phyloP scores from a whole-genome alignment of 371 early-diverging fungal species.

The Blyttiomyces sp. region DNA sequence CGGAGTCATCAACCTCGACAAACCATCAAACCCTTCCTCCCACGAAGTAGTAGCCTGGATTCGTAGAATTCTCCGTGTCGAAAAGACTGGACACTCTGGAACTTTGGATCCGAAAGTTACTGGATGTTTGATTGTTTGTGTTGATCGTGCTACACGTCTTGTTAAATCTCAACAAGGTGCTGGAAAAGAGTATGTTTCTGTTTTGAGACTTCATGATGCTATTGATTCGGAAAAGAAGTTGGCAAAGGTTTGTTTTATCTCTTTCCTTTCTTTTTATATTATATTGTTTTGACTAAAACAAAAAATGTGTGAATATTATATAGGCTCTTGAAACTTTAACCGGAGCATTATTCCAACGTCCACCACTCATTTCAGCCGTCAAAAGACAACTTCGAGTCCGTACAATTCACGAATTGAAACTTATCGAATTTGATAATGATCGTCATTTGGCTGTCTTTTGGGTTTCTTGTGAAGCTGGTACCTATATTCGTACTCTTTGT shows the following conservation, averaged over 20 bases:
- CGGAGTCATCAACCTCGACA: slow-evolving; percentile 98
- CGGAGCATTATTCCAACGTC: slow-evolving; percentile 99
- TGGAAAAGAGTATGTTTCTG: slow-evolving; percentile 98
- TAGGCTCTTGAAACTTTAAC: slow-evolving; percentile 89
- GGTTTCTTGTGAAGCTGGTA: slow-evolving; percentile 99
- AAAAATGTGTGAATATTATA: neutral
- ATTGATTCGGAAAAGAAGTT: slow-evolving; percentile 86
- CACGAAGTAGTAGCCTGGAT: slow-evolving; percentile 99
- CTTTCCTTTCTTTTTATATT: neutral
- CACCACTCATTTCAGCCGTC: slow-evolving; percentile 99
- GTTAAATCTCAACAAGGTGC: slow-evolving; percentile 99
- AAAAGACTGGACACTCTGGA: slow-evolving; percentile 99
- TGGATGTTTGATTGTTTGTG: slow-evolving; percentile 98
- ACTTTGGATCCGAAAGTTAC: slow-evolving; percentile 99
- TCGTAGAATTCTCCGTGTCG: slow-evolving; percentile 95
- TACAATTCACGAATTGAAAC: slow-evolving; percentile 95
- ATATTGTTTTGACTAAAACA: neutral
- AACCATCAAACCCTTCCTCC: slow-evolving; percentile 99
- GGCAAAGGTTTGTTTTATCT: slow-evolving; percentile 53
- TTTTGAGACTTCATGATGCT: slow-evolving; percentile 93
- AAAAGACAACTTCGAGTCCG: slow-evolving; percentile 99
- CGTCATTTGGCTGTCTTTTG: slow-evolving; percentile 95
- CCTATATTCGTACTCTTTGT: slow-evolving; percentile 99
- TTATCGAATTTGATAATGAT: slow-evolving; percentile 96
- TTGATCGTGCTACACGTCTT: slow-evolving; percentile 98